Evolutionary conservation across 306 rosid genomes (phyloP).

Genomic region (Pterocarpus santalinus): DNA sequence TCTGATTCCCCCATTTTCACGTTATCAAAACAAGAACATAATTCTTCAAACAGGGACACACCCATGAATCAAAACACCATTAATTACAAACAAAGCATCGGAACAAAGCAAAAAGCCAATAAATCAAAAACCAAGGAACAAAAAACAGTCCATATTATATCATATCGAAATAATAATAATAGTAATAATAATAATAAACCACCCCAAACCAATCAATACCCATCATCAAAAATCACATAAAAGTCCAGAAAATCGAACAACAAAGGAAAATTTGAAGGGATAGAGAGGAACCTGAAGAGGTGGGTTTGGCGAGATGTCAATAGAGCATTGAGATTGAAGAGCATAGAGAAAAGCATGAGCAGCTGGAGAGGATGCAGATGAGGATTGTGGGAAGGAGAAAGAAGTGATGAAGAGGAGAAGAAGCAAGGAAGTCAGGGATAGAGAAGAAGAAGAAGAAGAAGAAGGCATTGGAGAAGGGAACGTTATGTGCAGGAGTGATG

Average conservation of each 20-base stretch:
- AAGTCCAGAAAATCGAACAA: neutral
- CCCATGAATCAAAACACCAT: constrained; percentile 37
- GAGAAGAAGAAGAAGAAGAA: constrained; percentile 44
- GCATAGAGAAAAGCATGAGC: constrained; percentile 51
- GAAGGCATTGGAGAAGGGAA: constrained; percentile 34
- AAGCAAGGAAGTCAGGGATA: constrained; percentile 54
- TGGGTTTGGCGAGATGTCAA: constrained; percentile 53
- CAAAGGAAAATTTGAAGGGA: constrained; percentile 8
- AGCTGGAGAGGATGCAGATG: constrained; percentile 43
- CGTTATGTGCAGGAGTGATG: constrained; percentile 1
- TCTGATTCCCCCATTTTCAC: constrained; percentile 42
- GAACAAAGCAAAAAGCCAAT: neutral
- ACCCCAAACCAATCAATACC: constrained; percentile 5
- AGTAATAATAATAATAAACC: neutral
- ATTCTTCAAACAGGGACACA: constrained; percentile 24
- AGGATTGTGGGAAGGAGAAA: constrained; percentile 46
- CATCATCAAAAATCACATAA: constrained; percentile 1
- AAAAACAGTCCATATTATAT: neutral
- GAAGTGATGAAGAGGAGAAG: constrained; percentile 49
- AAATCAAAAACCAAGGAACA: constrained; percentile 8
- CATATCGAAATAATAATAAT: constrained; percentile 12
- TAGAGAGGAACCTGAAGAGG: constrained; percentile 65
- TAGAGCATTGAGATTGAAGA: constrained; percentile 78
- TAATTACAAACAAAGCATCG: constrained; percentile 19
- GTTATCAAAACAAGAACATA: constrained; percentile 21